phyloP scores from a whole-genome alignment of 176 grass and related monocot species.

The Paspalum notatum region DNA sequence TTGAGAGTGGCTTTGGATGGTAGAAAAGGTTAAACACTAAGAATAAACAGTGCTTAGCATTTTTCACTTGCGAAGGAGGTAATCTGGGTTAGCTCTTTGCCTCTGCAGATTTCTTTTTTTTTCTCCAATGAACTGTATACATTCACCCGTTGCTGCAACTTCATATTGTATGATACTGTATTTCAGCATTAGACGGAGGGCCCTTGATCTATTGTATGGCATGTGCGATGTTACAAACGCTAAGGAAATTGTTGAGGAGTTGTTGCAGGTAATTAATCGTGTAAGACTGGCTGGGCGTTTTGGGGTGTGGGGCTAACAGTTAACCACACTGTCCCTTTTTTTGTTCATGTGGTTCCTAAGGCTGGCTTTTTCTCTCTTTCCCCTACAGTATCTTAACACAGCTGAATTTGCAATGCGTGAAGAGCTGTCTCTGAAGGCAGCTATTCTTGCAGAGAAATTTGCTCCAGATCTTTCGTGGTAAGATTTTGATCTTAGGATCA shows the following conservation, averaged over 20 bases:
- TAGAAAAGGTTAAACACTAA: background rate
- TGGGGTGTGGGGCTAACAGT: background rate
- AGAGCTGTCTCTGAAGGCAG: constrained; percentile 95
- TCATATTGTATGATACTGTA: constrained; percentile 32
- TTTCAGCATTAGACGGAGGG: constrained; percentile 95
- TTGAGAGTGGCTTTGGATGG: background rate
- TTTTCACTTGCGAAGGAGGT: constrained; percentile 11
- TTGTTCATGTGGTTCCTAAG: constrained; percentile 32
- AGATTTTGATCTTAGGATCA: constrained; percentile 15
- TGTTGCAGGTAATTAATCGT: constrained; percentile 80
- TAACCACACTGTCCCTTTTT: background rate
- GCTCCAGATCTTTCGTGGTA: constrained; percentile 99
- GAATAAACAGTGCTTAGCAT: background rate
- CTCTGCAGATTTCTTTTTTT: constrained; percentile 11
- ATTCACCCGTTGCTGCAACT: background rate
- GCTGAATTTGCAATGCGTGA: constrained; percentile 98
- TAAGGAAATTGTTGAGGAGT: constrained; percentile 98
- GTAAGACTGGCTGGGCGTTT: background rate
- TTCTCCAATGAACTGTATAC: background rate
- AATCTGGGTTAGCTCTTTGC: background rate
- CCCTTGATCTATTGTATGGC: constrained; percentile 98
- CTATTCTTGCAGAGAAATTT: constrained; percentile 97
- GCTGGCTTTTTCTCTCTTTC: constrained; percentile 34
- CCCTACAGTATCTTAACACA: constrained; percentile 89
- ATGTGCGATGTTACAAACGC: constrained; percentile 99